Conservation (phyloP, 805 yeast genomes). For the Yarrowia divulgata region DNA sequence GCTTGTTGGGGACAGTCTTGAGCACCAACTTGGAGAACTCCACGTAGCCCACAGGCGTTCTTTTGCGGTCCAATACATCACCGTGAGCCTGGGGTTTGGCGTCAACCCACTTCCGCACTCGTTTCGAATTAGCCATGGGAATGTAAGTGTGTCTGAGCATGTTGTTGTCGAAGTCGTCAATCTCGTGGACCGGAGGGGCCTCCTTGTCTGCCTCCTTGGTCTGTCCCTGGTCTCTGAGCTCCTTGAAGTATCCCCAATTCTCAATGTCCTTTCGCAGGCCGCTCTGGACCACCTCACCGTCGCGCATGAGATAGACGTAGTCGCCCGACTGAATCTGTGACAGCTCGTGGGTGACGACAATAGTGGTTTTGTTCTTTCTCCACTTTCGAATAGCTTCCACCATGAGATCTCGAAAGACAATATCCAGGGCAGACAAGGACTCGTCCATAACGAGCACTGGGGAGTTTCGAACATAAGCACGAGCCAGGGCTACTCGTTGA, state of each 20-base stretch:
- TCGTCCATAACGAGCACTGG: constrained; percentile 87
- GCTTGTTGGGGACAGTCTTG: constrained; percentile 42
- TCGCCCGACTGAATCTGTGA: constrained; percentile 65
- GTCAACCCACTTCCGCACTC: constrained; percentile 23
- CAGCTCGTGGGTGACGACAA: constrained; percentile 81
- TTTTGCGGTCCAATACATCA: constrained; percentile 10
- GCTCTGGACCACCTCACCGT: constrained; percentile 58
- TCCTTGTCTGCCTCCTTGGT: background rate
- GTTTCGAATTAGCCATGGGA: background rate
- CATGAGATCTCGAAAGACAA: constrained; percentile 55
- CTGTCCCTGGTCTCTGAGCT: constrained; percentile 14
- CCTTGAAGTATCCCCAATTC: constrained; percentile 14
- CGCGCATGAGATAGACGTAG: constrained; percentile 62
- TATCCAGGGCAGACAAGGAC: constrained; percentile 81
- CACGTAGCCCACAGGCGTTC: constrained; percentile 2
- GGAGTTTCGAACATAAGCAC: constrained; percentile 77
- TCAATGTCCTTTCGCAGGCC: constrained; percentile 41
- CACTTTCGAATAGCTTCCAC: constrained; percentile 61
- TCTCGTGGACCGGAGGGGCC: background rate
- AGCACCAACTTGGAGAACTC: constrained; percentile 26
- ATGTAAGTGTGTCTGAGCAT: background rate
- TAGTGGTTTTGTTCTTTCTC: constrained; percentile 76
- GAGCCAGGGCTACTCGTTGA: constrained; percentile 83
- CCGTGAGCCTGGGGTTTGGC: background rate
- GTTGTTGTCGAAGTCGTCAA: constrained; percentile 3